Evolutionary conservation across 805 yeast genomes (phyloP), one percentile per base, ranked within the genome.

Genomic region (Kluyveromyces nonfermentans): DNA sequence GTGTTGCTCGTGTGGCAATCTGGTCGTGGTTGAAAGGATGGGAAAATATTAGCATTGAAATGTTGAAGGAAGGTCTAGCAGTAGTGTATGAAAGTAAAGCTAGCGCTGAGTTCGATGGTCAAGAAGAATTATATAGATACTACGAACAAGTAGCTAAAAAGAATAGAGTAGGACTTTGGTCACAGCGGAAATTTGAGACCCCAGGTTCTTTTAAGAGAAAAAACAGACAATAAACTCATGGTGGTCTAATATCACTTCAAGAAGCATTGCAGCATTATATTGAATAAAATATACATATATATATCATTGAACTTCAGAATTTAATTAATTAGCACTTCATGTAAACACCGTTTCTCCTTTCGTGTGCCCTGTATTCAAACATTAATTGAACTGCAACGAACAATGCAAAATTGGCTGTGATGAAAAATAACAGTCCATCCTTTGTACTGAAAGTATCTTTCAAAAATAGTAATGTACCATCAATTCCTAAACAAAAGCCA

Each of bases 401-500:
- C 35, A 93, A 68, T 47, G 84, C 76, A 3, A 61, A 58, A 45
- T 84, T 78, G 4, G 94, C 78, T 14, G 72, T 53, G 5, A 79
- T 51, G 43, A 84, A 74, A 54, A 86, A 83, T 18, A 58, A 52
- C 33, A 84, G 58, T 0, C 97, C 97, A 8, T 72, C 68, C 15
- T 68, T 61, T 0, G 97, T 87, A 20, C 75, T 69, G 53, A 88
- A 76, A 76, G 90, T 80, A 43, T 81, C 89, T 17, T 62, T 56
- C 18, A 90, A 65, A 50, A 90, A 71, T 35, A 72, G 68, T 21
- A 71, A 51, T 21, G 89, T 79, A 1, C 98, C 99, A 47, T 87
- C 96, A 22, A 80, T 70, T 7, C 97, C 97, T 30, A 93, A 71
- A 54, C 97, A 93, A 63, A 93, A 93, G 0, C 99, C 99, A 57